phyloP scores from a whole-genome alignment of 176 grass and related monocot species.

The Rhynchospora tenuis region DNA sequence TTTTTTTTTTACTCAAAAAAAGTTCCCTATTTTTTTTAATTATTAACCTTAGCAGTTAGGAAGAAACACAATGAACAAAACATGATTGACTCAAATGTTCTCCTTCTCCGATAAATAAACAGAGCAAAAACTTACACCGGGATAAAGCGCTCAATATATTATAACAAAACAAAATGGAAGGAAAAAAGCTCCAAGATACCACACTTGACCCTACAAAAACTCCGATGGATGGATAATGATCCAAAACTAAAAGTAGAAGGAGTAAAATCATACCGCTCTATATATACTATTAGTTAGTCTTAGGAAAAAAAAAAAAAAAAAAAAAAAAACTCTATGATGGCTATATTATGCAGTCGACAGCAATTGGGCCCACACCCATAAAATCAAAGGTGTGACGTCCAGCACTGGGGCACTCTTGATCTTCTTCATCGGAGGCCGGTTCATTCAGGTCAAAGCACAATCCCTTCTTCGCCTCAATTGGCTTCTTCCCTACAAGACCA shows the following conservation, averaged over 20 bases:
- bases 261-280: not conserved
- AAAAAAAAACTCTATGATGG: not conserved
- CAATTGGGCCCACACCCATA: constrained; percentile 24
- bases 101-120: not conserved
- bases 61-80: not conserved
- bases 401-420: not conserved
- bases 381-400: constrained; percentile 19
- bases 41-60: not conserved
- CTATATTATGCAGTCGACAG: constrained; percentile 23
- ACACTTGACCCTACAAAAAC: not conserved
- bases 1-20: too few species aligned
- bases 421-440: not conserved
- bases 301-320: not conserved
- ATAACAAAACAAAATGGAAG: not conserved
- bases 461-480: not conserved
- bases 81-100: not conserved
- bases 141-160: not conserved
- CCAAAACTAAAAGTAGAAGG: not conserved
- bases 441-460: constrained; percentile 3
- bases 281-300: constrained; percentile 17
- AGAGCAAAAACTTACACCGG: not conserved
- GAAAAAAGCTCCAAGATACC: not conserved
- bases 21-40: not conserved
- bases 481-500: constrained; percentile 1
- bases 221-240: not conserved